These are phyloP conservation scores for Capronia americana DNA, from an alignment of 2,329 filamentous ascomycete species.

Conservation along the genomic window DNA sequence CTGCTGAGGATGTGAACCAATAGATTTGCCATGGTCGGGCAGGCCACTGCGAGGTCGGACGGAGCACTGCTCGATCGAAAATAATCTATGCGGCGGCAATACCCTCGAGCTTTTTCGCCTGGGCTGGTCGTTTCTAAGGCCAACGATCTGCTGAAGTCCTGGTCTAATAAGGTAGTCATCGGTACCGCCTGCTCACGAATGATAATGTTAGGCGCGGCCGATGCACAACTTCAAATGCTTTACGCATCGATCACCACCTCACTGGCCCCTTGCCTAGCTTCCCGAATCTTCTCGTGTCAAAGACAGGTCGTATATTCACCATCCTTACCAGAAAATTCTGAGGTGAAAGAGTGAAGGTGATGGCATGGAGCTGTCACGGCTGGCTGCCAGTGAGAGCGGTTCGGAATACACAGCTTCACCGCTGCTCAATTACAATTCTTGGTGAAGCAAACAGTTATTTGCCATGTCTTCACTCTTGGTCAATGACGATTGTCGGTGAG, in stretches of 20 bases:
- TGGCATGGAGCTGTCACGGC: background rate
- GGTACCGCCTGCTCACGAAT: background rate
- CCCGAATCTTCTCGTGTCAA: background rate
- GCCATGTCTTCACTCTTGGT: background rate
- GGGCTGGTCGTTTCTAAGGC: background rate
- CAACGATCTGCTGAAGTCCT: background rate
- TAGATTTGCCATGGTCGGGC: background rate
- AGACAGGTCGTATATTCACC: background rate
- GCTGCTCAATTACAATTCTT: background rate
- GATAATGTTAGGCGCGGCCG: background rate
- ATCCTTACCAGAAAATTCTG: background rate
- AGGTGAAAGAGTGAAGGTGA: background rate
- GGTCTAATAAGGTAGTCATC: background rate
- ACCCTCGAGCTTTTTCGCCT: background rate
- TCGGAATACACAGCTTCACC: background rate
- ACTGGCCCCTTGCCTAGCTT: background rate
- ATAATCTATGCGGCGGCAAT: background rate
- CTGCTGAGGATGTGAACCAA: no score
- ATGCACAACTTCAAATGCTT: background rate
- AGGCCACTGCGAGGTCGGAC: background rate
- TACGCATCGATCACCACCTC: background rate
- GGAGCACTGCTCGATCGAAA: background rate
- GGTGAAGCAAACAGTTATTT: background rate
- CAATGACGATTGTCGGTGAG: background rate
- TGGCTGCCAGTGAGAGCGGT: background rate